Base-by-base conservation (phyloP, 2,329 filamentous ascomycete genomes). In the Byssothecium circinans region DNA sequence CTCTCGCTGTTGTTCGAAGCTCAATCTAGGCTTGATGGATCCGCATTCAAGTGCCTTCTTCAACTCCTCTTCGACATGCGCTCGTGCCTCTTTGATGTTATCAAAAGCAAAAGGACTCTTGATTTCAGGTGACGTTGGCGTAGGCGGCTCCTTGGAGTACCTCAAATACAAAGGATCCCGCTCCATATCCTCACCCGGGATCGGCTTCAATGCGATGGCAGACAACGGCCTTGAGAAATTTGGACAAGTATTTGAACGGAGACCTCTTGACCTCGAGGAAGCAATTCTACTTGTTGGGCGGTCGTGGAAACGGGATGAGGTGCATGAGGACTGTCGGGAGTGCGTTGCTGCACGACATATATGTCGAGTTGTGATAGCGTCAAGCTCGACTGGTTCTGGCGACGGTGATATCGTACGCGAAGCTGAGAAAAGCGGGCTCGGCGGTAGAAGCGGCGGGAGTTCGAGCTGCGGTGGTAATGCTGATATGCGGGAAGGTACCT, bases 201-300 rank as follows among this genome's bases (percentile, higher is more conserved):
- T 32, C 12, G 53, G 49, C 30, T 52, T 61, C n/a, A 54, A 50
- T 8, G 48, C 45, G 30, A 45, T 47, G 15, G 43, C 50, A 7
- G 62, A 61, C 17, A 56, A 48, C 12, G 59, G 62, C 1, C 58
- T 54, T 2, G 62, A 60, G 29, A 54, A 58, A 39, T 61, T 63
- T 8, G 61, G 57, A 19, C 58, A 59, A 45, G 53, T 63, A 40
- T 62, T 61, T 5, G 58, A 50, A 35, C 59, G 52, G 11, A 61
- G 44, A 2, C 61, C 61, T 43, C 62, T 49, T 7, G 60, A 65
- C 45, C 62, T 52, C 6, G 63, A 67, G 3, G 64, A 67, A 2
- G 63, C 64, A 36, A 68, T 64, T 46, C 60, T 65, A 23, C 47
- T 57, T 15, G 54, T 58, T 6, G 60, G 59, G 17, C 63, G 57